phyloP scores from a whole-genome alignment of 192 early-diverging fungal species.

The Phycomyces nitens region DNA sequence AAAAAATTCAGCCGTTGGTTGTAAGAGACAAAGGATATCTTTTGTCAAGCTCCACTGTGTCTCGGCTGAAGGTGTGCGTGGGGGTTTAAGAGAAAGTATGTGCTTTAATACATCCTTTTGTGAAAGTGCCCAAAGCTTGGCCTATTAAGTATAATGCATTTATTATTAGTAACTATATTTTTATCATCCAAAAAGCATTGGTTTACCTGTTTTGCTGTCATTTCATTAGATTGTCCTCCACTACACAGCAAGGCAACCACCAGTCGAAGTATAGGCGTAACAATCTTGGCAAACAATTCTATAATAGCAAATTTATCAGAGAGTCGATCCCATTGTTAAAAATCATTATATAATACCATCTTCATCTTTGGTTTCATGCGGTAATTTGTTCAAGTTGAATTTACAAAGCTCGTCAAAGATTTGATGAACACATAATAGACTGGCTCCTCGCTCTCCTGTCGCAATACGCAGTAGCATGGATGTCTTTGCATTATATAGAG shows the following conservation, averaged over 20 bases:
- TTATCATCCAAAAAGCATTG: no score
- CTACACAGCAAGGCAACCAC: neutral
- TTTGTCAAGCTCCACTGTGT: neutral
- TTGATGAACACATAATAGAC: neutral
- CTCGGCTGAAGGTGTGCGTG: neutral
- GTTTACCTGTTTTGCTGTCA: neutral
- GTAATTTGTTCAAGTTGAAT: conserved; percentile 10
- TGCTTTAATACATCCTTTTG: neutral
- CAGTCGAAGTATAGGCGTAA: neutral
- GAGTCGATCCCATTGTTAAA: no score
- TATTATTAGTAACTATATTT: no score
- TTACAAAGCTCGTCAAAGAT: conserved; percentile 13
- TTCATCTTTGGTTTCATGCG: conserved; percentile 1
- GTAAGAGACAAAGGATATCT: neutral
- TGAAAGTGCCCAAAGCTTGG: neutral
- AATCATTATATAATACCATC: neutral
- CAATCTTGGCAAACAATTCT: neutral
- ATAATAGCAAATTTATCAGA: neutral
- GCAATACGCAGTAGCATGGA: conserved; percentile 7
- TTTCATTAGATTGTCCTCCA: neutral
- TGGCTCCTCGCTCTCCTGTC: neutral
- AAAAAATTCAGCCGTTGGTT: neutral
- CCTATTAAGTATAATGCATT: neutral
- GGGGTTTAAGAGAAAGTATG: neutral
- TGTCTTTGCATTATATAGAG: conserved; percentile 13